A percentile compares a stretch with the other conserved stretches of the same genome.
Conservation (phyloP, 2,329 filamentous ascomycete species). For the Coniella lustricola region DNA sequence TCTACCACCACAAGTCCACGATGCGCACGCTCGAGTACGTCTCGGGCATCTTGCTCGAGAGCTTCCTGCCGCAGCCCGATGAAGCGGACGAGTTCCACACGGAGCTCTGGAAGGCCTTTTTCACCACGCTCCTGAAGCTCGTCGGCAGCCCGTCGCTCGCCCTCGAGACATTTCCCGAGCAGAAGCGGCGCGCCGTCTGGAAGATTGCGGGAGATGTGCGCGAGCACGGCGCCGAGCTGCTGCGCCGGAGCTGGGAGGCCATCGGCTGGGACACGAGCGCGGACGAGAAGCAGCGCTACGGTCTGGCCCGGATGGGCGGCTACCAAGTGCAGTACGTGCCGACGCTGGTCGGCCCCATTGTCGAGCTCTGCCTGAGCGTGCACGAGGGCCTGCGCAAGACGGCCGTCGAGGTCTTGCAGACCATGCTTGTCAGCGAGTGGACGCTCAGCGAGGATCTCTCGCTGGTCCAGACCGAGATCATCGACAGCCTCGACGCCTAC, state of each 20-base stretch:
- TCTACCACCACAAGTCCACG: slow-evolving; percentile 85
- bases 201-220: slow-evolving; percentile 97
- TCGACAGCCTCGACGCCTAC: slow-evolving; percentile 82
- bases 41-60: slow-evolving; percentile 70
- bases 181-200: slow-evolving; percentile 94
- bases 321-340: slow-evolving; percentile 99
- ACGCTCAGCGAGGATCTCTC: slow-evolving; percentile 86
- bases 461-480: slow-evolving; percentile 91
- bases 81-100: slow-evolving; percentile 90
- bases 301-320: slow-evolving; percentile 78
- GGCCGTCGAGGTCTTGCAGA: slow-evolving; percentile 88
- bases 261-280: slow-evolving; percentile 89
- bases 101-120: slow-evolving; percentile 89
- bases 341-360: slow-evolving; percentile 79
- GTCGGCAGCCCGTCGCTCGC: slow-evolving; percentile 85
- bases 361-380: slow-evolving; percentile 89
- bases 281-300: slow-evolving; percentile 73
- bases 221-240: slow-evolving; percentile 79
- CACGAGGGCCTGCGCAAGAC: slow-evolving; percentile 85
- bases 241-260: slow-evolving; percentile 83
- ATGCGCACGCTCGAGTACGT: slow-evolving; percentile 82
- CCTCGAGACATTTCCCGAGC: slow-evolving; percentile 91
- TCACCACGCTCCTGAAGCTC: slow-evolving; percentile 79
- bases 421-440: slow-evolving; percentile 99
- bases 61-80: slow-evolving; percentile 80